These are phyloP conservation scores for Boletus sp. DNA, from an alignment of 768 basidiomycete genomes.

Conservation along the genomic window DNA sequence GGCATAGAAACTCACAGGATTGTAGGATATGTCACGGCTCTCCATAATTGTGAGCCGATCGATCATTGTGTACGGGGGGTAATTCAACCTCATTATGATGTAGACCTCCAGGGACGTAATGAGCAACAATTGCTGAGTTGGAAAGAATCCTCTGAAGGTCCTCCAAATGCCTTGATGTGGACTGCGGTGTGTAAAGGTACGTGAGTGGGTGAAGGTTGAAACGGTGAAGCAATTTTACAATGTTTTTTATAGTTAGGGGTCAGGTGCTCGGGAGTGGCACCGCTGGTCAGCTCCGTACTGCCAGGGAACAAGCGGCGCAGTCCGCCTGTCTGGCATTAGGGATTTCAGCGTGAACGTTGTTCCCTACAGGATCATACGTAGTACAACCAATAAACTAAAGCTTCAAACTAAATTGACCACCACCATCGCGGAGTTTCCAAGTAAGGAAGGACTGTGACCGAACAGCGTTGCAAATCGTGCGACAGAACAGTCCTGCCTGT, in stretches of 20 bases:
- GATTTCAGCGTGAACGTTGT: slow-evolving; percentile 8
- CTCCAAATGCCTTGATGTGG: slow-evolving; percentile 44
- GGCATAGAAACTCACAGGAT: slow-evolving; percentile 8
- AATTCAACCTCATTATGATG: neutral
- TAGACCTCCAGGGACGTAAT: slow-evolving; percentile 38
- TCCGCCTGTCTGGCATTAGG: slow-evolving; percentile 38
- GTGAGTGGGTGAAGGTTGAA: slow-evolving; percentile 9
- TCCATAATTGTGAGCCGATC: slow-evolving; percentile 46
- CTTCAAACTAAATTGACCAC: neutral
- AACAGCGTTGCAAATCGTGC: slow-evolving; percentile 3
- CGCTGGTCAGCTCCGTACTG: slow-evolving; percentile 41
- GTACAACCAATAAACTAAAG: neutral
- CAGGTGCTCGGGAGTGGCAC: slow-evolving; percentile 45
- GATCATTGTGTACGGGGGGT: neutral
- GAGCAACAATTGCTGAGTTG: slow-evolving; percentile 38
- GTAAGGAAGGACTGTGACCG: slow-evolving; percentile 11
- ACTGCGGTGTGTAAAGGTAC: slow-evolving; percentile 56
- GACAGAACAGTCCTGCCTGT: neutral
- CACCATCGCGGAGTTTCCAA: slow-evolving; percentile 28
- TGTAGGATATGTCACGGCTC: slow-evolving; percentile 31
- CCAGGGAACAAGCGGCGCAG: slow-evolving; percentile 48
- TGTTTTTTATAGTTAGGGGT: slow-evolving; percentile 41
- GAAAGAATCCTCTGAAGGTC: slow-evolving; percentile 40
- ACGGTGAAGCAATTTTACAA: neutral
- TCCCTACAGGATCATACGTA: slow-evolving; percentile 2